Evolutionary conservation across 345 rosid genomes (phyloP), one percentile per base, ranked within the genome.

Genomic region (rapeseed (Brassica napus)): DNA sequence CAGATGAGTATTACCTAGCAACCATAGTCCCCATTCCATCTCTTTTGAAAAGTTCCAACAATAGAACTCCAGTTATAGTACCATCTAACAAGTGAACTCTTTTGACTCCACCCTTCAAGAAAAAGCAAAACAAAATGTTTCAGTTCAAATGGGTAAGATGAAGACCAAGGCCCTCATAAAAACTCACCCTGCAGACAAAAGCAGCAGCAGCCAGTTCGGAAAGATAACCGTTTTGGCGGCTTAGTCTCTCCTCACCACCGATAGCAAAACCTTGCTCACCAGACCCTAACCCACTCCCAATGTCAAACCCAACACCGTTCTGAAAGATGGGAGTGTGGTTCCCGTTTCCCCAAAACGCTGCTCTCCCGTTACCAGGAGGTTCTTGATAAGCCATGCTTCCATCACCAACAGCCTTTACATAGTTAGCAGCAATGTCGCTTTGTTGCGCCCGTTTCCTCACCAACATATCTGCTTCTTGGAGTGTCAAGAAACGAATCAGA

Each of bases 21-120:
- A 94, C 98, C 98, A 94, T 94, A 49, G 98, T 94, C 79, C 98
- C 98, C 91, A 92, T 89, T 69, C 99, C 99, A 80, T 95, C 99
- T 84, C 99, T 91, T 84, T 93, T 92, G 76, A 95, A 95, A 68
- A 95, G 86, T 80, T 95, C 98, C 75, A 95, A 70, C 72, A 95
- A 79, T 58, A 95, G 74, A 72, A 90, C 88, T 65, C 99, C 98
- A 77, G 94, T 86, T 65, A 88, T 86, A 57, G 97, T 95, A 75
- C 99, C 98, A 86, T 95, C 98, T 74, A 93, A 80, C 80, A 91
- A 90, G 84, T 95, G 98, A 79, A 94, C 98, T 84, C 99, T 89
- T 77, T 93, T 94, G 57, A 95, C 97, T 71, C 99, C 98, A 77
- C 99, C 96, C 98, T 97, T 54, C 10, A 54, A 47, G 16, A 10